Evolutionary conservation across 202 grass and related monocot genomes (phyloP), one percentile per base, ranked within the genome.

Genomic region (Setaria italica): DNA sequence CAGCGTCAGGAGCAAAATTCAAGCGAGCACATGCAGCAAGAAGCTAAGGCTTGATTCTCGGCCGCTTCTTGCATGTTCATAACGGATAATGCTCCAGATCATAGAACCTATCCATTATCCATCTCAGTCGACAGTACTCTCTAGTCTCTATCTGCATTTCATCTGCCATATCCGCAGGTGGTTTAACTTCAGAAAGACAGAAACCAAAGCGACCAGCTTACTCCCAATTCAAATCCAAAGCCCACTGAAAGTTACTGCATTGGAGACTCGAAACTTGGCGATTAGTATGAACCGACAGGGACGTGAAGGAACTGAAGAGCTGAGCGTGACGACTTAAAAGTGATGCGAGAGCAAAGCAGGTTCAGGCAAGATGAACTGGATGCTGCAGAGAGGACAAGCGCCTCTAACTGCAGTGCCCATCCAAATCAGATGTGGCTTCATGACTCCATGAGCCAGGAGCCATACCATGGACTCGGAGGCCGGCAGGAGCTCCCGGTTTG

Each of bases 401-500:
- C 29, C 9, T 7, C 6, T 47, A 78, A 59, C 49, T n/a, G 73
- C 48, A 70, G 43, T 57, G 72, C 60, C 42, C 59, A 79, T 49
- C 81, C 59, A 74, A 87, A 82, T 62, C 56, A 58, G 80, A 80
- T 70, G 43, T 25, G 72, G 39, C 6, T 5, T 41, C 39, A 41
- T 41, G 39, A 41, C 25, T 37, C 39, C 1, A 48, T 3, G 42
- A 57, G 45, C 68, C 35, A 76, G 71, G 75, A 16, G 21, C 35
- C 5, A 71, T 4, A 92, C 91, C 87, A 41, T 66, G 81, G 68
- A 66, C 67, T 84, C 17, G 1, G 1, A n/a, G 1, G 17, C 73
- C 37, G 9, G 5, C 21, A 11, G 21, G 60, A 60, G 87, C 84
- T 91, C 85, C 89, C 77, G 60, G 91, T 90, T 94, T 87, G 49